Evolutionary conservation across 768 basidiomycete genomes (phyloP).

Genomic region (Phanerochaete carnosa): DNA sequence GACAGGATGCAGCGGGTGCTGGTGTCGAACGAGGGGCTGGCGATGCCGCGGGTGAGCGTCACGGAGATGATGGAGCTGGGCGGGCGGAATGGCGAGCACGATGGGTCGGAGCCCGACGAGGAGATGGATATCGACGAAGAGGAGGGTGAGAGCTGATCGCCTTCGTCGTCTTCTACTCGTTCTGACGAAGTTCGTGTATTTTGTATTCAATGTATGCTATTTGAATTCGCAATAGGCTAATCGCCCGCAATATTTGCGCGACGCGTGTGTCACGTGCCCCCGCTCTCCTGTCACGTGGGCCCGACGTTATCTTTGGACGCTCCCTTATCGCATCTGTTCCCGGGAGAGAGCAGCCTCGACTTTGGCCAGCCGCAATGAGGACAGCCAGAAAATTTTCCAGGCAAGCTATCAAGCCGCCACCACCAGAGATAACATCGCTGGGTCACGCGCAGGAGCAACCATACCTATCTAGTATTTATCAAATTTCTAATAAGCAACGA

Average conservation of each 20-base stretch:
- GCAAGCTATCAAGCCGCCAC: slow-evolving; percentile 1
- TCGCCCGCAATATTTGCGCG: background rate
- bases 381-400: background rate
- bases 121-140: slow-evolving; percentile 18
- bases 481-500: background rate
- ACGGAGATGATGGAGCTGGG: slow-evolving; percentile 16
- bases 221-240: background rate
- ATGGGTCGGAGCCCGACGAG: slow-evolving; percentile 11
- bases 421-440: background rate
- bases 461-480: background rate
- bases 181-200: slow-evolving; percentile 7
- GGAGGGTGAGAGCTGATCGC: slow-evolving; percentile 17
- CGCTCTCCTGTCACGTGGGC: background rate
- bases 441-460: background rate
- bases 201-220: slow-evolving; percentile 1
- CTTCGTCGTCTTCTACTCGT: background rate
- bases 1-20: slow-evolving; percentile 18
- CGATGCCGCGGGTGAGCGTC: slow-evolving; percentile 11
- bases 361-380: background rate
- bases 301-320: background rate
- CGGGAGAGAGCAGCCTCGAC: background rate
- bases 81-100: slow-evolving; percentile 11
- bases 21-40: slow-evolving; percentile 12
- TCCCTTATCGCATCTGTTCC: background rate
- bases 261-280: slow-evolving; percentile 2